phyloP scores from a whole-genome alignment of 306 rosid species.

The Lagenaria siceraria region DNA sequence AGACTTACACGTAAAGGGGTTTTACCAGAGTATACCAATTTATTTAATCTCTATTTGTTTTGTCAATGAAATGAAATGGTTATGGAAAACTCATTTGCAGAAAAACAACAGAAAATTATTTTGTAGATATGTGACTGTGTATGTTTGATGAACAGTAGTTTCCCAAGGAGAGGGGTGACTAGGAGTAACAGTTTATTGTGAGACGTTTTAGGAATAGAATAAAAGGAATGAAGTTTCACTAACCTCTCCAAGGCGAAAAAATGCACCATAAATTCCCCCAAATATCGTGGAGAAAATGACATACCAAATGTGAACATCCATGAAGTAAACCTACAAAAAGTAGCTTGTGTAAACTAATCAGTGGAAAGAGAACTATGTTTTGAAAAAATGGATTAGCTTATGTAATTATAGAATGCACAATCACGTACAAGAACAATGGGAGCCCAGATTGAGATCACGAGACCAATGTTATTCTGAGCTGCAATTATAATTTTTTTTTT shows the following conservation, averaged over 20 bases:
- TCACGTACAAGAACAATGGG: constrained; percentile 80
- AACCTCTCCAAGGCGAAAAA: constrained; percentile 96
- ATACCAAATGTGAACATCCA: constrained; percentile 99
- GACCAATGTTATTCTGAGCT: constrained; percentile 78
- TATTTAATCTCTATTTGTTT: neutral
- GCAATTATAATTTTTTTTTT: constrained; percentile 15
- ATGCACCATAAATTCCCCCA: constrained; percentile 96
- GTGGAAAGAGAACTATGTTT: neutral
- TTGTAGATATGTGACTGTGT: neutral
- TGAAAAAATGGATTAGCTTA: constrained; percentile 7
- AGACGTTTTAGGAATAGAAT: neutral
- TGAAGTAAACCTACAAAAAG: constrained; percentile 74
- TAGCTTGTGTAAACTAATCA: neutral
- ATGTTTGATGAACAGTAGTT: neutral
- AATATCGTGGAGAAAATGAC: constrained; percentile 82
- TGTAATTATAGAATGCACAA: constrained; percentile 9
- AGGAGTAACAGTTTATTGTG: neutral
- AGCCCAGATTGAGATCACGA: constrained; percentile 81
- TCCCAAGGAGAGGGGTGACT: neutral
- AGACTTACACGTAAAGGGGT: neutral
- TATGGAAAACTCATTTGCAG: neutral
- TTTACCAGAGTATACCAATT: neutral
- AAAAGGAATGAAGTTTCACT: constrained; percentile 18
- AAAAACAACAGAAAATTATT: neutral
- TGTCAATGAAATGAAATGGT: neutral